Evolutionary conservation across 1,139 yeast species (phyloP).

Genomic region (Magnusiomyces paraingens): DNA sequence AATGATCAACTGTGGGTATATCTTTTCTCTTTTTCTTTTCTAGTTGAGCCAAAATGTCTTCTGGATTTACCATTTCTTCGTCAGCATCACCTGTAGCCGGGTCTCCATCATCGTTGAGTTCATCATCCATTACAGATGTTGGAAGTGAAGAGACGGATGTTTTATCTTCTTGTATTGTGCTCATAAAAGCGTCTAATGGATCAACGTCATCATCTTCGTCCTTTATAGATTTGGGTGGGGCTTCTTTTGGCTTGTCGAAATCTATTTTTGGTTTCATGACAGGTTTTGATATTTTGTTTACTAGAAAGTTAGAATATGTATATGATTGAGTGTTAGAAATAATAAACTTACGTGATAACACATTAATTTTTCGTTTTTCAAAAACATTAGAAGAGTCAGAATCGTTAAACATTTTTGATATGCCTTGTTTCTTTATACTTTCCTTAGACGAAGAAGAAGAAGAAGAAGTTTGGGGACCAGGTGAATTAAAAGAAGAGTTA

Average conservation of each 20-base stretch:
- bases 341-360: conserved; percentile 12
- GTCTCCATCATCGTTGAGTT: conserved; percentile 20
- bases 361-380: conserved; percentile 10
- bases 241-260: not conserved
- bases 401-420: conserved; percentile 9
- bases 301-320: not conserved
- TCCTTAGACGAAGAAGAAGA: conserved; percentile 10
- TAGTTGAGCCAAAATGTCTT: conserved; percentile 29
- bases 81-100: conserved; percentile 26
- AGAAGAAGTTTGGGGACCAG: not conserved
- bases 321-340: not conserved
- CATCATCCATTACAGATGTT: conserved; percentile 22
- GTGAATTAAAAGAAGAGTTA: not conserved
- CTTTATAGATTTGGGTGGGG: not conserved
- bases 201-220: conserved; percentile 28
- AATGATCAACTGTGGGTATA: conserved; percentile 42
- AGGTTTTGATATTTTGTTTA: conserved; percentile 9
- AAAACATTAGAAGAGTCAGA: conserved; percentile 11
- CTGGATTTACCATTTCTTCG: conserved; percentile 28
- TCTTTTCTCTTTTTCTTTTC: conserved; percentile 40
- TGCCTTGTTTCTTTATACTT: conserved; percentile 11
- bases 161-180: conserved; percentile 18
- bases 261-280: conserved; percentile 4
- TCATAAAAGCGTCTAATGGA: conserved; percentile 38
- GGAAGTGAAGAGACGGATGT: conserved; percentile 17